These are phyloP conservation scores for Epipyxis sp. DNA, from an alignment of 108 stramenopile species.

Conservation along the genomic window DNA sequence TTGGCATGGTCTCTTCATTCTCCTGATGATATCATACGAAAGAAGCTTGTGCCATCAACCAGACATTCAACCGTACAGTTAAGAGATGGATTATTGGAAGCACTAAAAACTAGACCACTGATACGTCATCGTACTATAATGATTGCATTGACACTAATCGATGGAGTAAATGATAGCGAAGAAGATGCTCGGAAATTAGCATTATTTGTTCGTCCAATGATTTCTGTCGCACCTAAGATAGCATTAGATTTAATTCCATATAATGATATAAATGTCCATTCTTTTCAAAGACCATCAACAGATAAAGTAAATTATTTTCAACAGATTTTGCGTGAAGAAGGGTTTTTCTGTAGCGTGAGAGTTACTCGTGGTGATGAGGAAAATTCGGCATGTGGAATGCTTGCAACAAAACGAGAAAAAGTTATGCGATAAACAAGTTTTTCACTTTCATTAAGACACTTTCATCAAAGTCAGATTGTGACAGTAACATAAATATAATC, in stretches of 20 bases:
- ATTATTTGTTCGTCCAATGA: background rate
- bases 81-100: background rate
- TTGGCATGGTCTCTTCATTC: slow-evolving; percentile 32
- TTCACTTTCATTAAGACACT: no score
- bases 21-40: slow-evolving; percentile 3
- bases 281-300: background rate
- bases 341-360: slow-evolving; percentile 55
- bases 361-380: slow-evolving; percentile 75
- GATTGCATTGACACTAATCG: slow-evolving; percentile 24
- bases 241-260: slow-evolving; percentile 17
- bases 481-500: no score
- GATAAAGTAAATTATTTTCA: background rate
- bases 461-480: no score
- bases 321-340: background rate
- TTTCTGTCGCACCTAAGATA: background rate
- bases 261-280: background rate
- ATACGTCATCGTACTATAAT: slow-evolving; percentile 17
- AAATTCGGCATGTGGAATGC: slow-evolving; percentile 71
- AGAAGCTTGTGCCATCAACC: background rate
- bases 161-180: slow-evolving; percentile 23
- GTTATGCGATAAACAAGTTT: no score
- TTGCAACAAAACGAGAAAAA: slow-evolving; percentile 10
- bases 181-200: slow-evolving; percentile 12
- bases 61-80: background rate
- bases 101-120: background rate